phyloP scores from a whole-genome alignment of 805 yeast species.

The Wickerhamiella australiensis region DNA sequence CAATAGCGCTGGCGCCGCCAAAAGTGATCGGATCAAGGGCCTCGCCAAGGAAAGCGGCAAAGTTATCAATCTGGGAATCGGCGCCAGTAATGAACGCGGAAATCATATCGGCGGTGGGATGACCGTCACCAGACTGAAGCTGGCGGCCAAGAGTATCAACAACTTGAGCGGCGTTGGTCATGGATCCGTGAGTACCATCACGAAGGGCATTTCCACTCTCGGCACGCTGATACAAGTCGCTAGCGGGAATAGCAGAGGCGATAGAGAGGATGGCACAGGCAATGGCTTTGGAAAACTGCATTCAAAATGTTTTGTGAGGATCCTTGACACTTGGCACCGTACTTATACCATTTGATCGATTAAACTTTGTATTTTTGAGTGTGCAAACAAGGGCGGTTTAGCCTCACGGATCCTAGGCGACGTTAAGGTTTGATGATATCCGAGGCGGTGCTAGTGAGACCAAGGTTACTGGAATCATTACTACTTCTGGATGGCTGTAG shows the following conservation, averaged over 20 bases:
- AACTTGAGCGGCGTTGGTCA: slow-evolving; percentile 18
- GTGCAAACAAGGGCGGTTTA: no score
- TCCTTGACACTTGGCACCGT: not conserved
- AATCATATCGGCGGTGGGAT: slow-evolving; percentile 19
- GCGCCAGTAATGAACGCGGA: slow-evolving; percentile 25
- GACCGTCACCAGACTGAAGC: slow-evolving; percentile 18
- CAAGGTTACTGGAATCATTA: no score
- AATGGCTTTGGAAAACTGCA: slow-evolving; percentile 14
- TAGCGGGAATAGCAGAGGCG: slow-evolving; percentile 15
- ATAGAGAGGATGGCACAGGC: slow-evolving; percentile 18
- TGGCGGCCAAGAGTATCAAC: slow-evolving; percentile 18
- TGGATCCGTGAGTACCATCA: slow-evolving; percentile 18
- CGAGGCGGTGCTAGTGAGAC: no score
- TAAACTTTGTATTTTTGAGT: no score
- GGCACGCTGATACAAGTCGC: slow-evolving; percentile 1
- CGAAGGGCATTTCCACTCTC: slow-evolving; percentile 16
- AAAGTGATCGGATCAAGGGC: slow-evolving; percentile 20
- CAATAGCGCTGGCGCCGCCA: slow-evolving; percentile 23
- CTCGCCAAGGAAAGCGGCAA: slow-evolving; percentile 18
- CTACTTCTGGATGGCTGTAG: no score
- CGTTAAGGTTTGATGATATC: no score
- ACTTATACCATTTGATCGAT: not conserved
- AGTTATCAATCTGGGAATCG: slow-evolving; percentile 28
- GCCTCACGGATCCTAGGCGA: no score
- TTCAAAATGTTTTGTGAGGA: not conserved